These are phyloP conservation scores for Coemansia sp. DNA, from an alignment of 192 early-diverging fungal genomes.

Conservation along the genomic window DNA sequence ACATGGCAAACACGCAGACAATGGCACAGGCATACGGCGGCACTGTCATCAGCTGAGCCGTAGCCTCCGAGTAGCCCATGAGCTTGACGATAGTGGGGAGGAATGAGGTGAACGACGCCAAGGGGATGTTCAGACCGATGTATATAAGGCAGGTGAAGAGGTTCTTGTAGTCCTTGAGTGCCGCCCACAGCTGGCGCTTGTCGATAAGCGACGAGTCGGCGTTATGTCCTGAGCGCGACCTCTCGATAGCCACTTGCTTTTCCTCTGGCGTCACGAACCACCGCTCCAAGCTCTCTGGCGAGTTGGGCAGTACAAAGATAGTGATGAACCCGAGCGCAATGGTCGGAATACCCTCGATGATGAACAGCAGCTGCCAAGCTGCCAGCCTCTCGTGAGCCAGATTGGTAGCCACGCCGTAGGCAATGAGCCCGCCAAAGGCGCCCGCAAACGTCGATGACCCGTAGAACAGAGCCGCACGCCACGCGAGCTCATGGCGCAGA, in stretches of 20 bases:
- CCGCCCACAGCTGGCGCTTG: slow-evolving; percentile 50
- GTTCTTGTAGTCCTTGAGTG: slow-evolving; percentile 55
- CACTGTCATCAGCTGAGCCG: slow-evolving; percentile 56
- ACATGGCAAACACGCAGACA: slow-evolving; percentile 36
- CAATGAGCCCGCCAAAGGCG: slow-evolving; percentile 71
- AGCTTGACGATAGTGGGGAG: slow-evolving; percentile 69
- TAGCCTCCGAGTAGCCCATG: slow-evolving; percentile 59
- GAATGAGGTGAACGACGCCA: slow-evolving; percentile 66
- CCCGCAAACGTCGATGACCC: slow-evolving; percentile 70
- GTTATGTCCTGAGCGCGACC: slow-evolving; percentile 49
- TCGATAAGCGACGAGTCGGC: slow-evolving; percentile 31
- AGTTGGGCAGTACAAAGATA: slow-evolving; percentile 57
- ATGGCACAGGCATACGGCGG: slow-evolving; percentile 55
- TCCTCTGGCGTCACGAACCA: slow-evolving; percentile 57
- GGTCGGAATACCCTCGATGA: slow-evolving; percentile 65
- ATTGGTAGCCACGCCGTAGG: slow-evolving; percentile 62
- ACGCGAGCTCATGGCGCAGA: slow-evolving; percentile 62
- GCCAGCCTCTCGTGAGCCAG: slow-evolving; percentile 54
- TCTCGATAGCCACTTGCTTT: slow-evolving; percentile 53
- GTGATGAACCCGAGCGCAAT: slow-evolving; percentile 59
- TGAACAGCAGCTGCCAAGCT: slow-evolving; percentile 73
- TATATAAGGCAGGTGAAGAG: slow-evolving; percentile 59
- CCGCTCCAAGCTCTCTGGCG: slow-evolving; percentile 46
- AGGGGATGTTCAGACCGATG: slow-evolving; percentile 63
- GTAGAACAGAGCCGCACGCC: slow-evolving; percentile 66